Base-by-base conservation (phyloP, 108 stramenopile species). In the Halocafeteria seosinensis region DNA sequence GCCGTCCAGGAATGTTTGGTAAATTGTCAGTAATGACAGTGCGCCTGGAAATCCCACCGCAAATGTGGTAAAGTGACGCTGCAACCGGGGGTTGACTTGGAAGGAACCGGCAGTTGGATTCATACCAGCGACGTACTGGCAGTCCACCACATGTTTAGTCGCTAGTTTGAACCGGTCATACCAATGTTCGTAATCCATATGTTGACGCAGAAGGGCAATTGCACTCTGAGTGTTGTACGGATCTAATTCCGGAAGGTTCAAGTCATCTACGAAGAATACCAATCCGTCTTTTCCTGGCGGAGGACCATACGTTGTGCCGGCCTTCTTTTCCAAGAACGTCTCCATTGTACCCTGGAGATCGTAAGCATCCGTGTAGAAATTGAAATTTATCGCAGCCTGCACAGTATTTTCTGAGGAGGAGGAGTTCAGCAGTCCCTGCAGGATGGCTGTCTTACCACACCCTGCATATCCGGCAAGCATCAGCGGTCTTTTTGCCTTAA, bases 201-300 rank as follows among this genome's bases (percentile, higher is more conserved):
- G 79, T 69, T 86, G 85, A 21, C 85, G 75, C 3, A 86, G 62
- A 62, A 84, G 78, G 24, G 81, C 85, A 36, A 86, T 81, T 26
- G 83, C 73, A 11, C 74, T 71, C 76, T 86, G 85, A 6, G 85
- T 84, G 28, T 80, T 78, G 76, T 86, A 86, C 12, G 60, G 30
- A 60, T 86, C 85, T 12, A 81, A 76, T 61, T 81, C 78, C 1
- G 85, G 85, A 32, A 86, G 68, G 73, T 86, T 86, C 30, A 86
- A 38, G 61, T 86, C 85, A 60, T 86, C 85, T 11, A 86, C 61
- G 52, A 78, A 25, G 51, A 78, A 71, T 28, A 68, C 74, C n/a
- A 72, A n/a, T 0, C 70, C 25, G 3, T 25, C 13, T 28, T 65
- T 71, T 28, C 52, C 63, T 8, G 33, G 47, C 8, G 71, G 67